Evolutionary conservation across 345 rosid genomes (phyloP), one percentile per base, ranked within the genome.

Genomic region (Brassica carinata): DNA sequence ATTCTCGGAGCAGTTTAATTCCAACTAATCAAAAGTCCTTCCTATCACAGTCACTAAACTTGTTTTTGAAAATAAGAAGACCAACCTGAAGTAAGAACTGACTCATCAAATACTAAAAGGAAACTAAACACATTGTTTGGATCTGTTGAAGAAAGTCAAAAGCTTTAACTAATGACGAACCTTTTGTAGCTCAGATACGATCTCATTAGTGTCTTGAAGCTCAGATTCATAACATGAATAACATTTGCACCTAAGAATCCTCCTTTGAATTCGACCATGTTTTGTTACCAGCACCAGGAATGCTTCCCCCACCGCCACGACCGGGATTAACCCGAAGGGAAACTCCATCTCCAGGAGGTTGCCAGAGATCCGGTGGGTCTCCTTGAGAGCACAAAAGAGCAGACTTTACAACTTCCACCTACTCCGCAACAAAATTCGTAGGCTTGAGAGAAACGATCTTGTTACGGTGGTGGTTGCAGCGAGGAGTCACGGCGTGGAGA

Each of bases 281-380:
- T 23, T 23, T 23, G 26, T 23, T 23, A 23, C 26, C 26, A 23
- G 26, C 26, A 23, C 26, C 26, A 23, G 26, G 26, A 23, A 23
- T 23, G 26, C 26, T 74, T 55, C 84, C 86, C 0, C 86, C 84
- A 2, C 87, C 86, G 3, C 84, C 87, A 7, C 86, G 86, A 10
- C 84, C 87, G 36, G 77, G 75, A 82, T 82, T 86, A 31, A 76
- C 84, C 79, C 88, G 85, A 71, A 88, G 80, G 2, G 90, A 85
- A 86, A 91, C 64, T 73, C 94, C 94, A 71, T 90, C 94, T 4
- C 94, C 98, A 0, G 98, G 98, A 64, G 99, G 97, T 85, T 94
- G 97, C 99, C 98, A 94, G 9, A 92, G 90, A 95, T 96, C 98
- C 5, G 99, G 99, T 8, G 99, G 98, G 59, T 94, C 97, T 58